A percentile compares a stretch with the other conserved stretches of the same genome.
Conservation (phyloP, 2,329 filamentous ascomycete genomes). For the Fusarium sp. region DNA sequence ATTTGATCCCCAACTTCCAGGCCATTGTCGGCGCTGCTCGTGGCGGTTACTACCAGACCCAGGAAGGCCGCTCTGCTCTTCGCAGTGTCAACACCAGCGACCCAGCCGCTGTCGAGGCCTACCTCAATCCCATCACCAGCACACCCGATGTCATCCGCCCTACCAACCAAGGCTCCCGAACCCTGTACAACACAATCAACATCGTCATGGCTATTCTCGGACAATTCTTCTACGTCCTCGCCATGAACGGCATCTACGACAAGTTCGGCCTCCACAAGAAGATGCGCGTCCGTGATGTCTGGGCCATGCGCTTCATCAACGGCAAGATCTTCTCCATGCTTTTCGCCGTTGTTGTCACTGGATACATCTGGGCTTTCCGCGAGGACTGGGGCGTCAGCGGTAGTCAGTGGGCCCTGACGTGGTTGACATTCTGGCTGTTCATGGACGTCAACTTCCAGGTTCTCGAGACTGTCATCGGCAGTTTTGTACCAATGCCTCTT, state of each 20-base stretch:
- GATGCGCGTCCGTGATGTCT: constrained; percentile 44
- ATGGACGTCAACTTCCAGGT: constrained; percentile 58
- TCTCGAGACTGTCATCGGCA: constrained; percentile 51
- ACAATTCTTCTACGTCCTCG: constrained; percentile 48
- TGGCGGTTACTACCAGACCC: constrained; percentile 44
- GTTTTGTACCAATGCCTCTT: constrained; percentile 50
- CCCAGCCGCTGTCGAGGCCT: constrained; percentile 45
- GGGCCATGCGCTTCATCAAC: constrained; percentile 42
- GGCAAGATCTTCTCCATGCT: constrained; percentile 51
- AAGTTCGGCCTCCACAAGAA: constrained; percentile 34
- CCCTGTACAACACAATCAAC: constrained; percentile 55
- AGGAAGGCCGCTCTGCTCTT: constrained; percentile 37
- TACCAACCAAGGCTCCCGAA: constrained; percentile 50
- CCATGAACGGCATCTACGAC: constrained; percentile 42
- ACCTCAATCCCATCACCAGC: constrained; percentile 51
- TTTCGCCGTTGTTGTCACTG: constrained; percentile 54
- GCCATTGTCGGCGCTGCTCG: constrained; percentile 44
- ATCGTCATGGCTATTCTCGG: constrained; percentile 54
- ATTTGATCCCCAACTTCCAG: constrained; percentile 48
- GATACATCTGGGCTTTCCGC: constrained; percentile 59
- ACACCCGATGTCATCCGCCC: constrained; percentile 48
- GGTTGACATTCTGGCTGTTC: constrained; percentile 54
- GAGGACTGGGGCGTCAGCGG: constrained; percentile 56
- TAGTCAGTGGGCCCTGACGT: constrained; percentile 42
- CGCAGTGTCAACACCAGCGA: constrained; percentile 42